Percentiles rank a stretch among this genome's conserved stretches.
Evolutionary conservation across 495 filamentous ascomycete species (phyloP).

Genomic region (Penicillium coffeae): DNA sequence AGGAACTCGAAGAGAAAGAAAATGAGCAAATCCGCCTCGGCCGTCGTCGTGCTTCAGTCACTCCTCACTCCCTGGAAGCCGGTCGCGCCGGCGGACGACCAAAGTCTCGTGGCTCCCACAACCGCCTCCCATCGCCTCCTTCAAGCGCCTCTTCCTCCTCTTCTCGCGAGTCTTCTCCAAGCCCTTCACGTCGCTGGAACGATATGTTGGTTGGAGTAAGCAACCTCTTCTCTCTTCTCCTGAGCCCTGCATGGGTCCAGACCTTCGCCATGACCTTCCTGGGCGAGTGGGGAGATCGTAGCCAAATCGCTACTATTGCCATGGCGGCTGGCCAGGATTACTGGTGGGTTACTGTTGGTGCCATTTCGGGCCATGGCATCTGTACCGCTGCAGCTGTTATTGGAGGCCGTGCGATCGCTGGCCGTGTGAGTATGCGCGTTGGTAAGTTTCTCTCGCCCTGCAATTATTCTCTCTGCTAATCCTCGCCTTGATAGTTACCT

Average conservation of each 20-base stretch:
- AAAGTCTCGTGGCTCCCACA: constrained; percentile 43
- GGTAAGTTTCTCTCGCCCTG: constrained; percentile 59
- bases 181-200: constrained; percentile 33
- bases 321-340: constrained; percentile 99
- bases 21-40: constrained; percentile 55
- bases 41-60: constrained; percentile 49
- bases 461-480: constrained; percentile 11
- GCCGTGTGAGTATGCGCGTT: constrained; percentile 90
- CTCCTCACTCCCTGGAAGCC: constrained; percentile 48
- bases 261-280: constrained; percentile 99
- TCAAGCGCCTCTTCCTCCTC: constrained; percentile 53
- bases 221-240: constrained; percentile 81
- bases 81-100: constrained; percentile 40
- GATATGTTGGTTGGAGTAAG: constrained; percentile 59
- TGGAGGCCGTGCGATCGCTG: constrained; percentile 87
- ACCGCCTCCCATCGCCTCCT: constrained; percentile 52
- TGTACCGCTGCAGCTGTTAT: constrained; percentile 94
- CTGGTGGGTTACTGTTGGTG: constrained; percentile 96
- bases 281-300: constrained; percentile 96
- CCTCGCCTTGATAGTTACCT: constrained; percentile 70
- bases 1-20: constrained; percentile 93
- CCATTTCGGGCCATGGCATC: constrained; percentile 77
- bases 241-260: constrained; percentile 97
- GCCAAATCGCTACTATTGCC: constrained; percentile 96
- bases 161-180: constrained; percentile 56